A percentile compares a stretch with the other conserved stretches of the same genome.
phyloP scores from a whole-genome alignment of 352 stramenopile species.

The Phytopythium cucurbitacearum region DNA sequence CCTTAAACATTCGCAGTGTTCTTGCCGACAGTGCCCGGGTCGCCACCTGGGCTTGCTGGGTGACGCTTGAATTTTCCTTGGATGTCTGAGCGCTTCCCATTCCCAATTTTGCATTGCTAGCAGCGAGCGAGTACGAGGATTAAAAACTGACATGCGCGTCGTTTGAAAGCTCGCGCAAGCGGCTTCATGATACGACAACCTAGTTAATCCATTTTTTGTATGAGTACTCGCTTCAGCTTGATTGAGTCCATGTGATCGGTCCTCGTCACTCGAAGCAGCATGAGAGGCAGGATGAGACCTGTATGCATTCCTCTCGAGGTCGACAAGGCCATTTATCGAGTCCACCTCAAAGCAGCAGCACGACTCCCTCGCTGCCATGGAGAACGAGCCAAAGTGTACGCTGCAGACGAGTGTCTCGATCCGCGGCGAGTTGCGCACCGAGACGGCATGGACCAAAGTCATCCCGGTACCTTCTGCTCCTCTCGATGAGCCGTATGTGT shows the following conservation, averaged over 20 bases:
- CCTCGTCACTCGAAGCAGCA: too few species aligned
- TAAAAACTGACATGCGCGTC: conserved; percentile 76
- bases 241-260: neutral
- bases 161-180: conserved; percentile 47
- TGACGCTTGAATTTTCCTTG: conserved; percentile 70
- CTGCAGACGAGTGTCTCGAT: conserved; percentile 19
- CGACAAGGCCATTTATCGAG: neutral
- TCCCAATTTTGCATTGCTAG: conserved; percentile 1
- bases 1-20: conserved; percentile 88
- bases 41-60: conserved; percentile 49
- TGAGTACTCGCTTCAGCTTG: conserved; percentile 40
- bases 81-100: conserved; percentile 38
- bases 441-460: conserved; percentile 6
- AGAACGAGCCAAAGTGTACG: conserved; percentile 7
- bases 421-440: conserved; percentile 12
- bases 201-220: conserved; percentile 77
- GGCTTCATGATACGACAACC: conserved; percentile 75
- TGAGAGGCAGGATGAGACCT: too few species aligned
- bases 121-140: conserved; percentile 39
- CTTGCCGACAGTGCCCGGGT: conserved; percentile 64
- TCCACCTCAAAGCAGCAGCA: neutral
- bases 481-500: conserved; percentile 11
- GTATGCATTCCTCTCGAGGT: neutral
- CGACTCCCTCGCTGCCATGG: neutral
- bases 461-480: neutral